Evolutionary conservation across 2,329 filamentous ascomycete species (phyloP).

Genomic region (Cercospora zeae-maydis): DNA sequence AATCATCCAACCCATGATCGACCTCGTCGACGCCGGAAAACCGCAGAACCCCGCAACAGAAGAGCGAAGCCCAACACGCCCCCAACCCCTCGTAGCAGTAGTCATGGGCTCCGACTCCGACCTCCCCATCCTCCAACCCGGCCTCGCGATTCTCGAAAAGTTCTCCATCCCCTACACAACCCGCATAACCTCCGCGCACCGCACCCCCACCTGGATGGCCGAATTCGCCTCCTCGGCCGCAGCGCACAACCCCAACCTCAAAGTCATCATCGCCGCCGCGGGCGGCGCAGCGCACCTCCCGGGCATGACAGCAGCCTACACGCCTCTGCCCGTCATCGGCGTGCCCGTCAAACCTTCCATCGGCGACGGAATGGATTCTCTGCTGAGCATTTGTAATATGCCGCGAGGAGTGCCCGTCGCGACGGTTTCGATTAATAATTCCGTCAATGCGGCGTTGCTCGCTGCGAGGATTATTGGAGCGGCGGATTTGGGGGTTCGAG

Average conservation of each 20-base stretch:
- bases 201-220: constrained; percentile 49
- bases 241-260: constrained; percentile 33
- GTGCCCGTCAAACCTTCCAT: constrained; percentile 50
- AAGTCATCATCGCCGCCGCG: constrained; percentile 49
- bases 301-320: constrained; percentile 51
- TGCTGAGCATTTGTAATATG: constrained; percentile 53
- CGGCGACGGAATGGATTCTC: constrained; percentile 49
- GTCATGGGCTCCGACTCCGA: constrained; percentile 85
- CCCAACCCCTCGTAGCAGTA: constrained; percentile 62
- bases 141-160: constrained; percentile 62
- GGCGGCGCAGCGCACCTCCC: constrained; percentile 52
- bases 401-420: constrained; percentile 45
- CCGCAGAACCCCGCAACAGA: constrained; percentile 41
- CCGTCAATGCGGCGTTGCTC: constrained; percentile 46
- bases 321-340: constrained; percentile 50
- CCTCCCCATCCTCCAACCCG: constrained; percentile 63
- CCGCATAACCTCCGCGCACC: constrained; percentile 71
- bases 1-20: constrained; percentile 66
- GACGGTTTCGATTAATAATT: constrained; percentile 47
- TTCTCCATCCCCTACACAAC: constrained; percentile 69
- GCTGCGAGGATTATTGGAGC: constrained; percentile 45
- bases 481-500: constrained; percentile 51
- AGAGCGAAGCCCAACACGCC: constrained; percentile 41
- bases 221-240: constrained; percentile 43
- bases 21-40: constrained; percentile 58